Evolutionary conservation across 768 basidiomycete species (phyloP).

Genomic region (Russula sp.): DNA sequence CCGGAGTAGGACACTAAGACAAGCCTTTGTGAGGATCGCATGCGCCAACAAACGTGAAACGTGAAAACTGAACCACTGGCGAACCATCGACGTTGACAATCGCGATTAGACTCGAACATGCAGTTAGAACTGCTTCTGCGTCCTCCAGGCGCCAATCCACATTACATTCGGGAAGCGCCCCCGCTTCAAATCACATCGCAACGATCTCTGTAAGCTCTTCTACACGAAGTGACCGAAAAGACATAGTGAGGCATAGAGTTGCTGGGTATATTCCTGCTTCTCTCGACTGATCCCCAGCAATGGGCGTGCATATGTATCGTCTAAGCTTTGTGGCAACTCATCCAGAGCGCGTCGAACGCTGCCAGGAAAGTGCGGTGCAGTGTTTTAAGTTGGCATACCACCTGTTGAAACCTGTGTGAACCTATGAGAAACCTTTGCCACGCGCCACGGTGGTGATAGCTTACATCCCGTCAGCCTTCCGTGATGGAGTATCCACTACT

Average conservation of each 20-base stretch:
- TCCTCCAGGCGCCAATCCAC: background rate
- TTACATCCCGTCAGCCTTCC: no score
- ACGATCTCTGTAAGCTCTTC: background rate
- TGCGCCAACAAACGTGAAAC: background rate
- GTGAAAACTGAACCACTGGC: no score
- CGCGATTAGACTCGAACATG: background rate
- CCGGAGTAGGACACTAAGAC: background rate
- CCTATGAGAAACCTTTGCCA: background rate
- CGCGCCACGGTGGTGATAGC: background rate
- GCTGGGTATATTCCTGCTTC: background rate
- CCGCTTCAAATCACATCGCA: background rate
- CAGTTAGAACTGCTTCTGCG: background rate
- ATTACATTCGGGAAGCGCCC: background rate
- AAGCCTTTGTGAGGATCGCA: background rate
- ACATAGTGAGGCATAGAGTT: background rate
- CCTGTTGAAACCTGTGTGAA: background rate
- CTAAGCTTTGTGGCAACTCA: background rate
- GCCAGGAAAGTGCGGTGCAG: background rate
- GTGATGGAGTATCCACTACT: no score
- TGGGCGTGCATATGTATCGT: background rate
- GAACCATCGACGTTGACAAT: background rate
- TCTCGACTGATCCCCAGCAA: background rate
- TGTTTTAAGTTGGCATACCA: background rate
- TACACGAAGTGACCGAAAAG: background rate
- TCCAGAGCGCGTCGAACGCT: background rate